Evolutionary conservation across 129 eudicot genomes (phyloP).

Genomic region (Lactuca saligna): DNA sequence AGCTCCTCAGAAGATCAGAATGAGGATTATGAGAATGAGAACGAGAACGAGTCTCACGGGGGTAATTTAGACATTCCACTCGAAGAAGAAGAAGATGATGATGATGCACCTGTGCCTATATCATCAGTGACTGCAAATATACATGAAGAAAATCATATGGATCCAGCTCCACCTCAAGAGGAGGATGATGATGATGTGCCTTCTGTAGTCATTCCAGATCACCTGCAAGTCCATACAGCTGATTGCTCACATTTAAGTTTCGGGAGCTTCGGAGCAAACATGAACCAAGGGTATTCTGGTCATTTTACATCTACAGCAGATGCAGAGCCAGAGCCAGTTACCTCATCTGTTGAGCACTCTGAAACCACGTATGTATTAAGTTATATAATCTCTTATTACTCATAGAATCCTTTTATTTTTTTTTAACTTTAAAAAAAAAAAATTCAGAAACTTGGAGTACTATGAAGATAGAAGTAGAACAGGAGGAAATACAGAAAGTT

Average conservation of each 20-base stretch:
- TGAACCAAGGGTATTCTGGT: conserved; percentile 50
- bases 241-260: conserved; percentile 89
- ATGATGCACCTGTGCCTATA: conserved; percentile 28
- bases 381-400: conserved; percentile 15
- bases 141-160: conserved; percentile 48
- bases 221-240: conserved; percentile 81
- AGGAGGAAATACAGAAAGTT: conserved; percentile 35
- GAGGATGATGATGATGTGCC: conserved; percentile 64
- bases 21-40: conserved; percentile 40
- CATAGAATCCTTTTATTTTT: background rate
- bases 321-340: conserved; percentile 34
- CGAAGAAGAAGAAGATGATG: conserved; percentile 25
- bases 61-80: conserved; percentile 38
- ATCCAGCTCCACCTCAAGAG: conserved; percentile 44
- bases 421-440: background rate
- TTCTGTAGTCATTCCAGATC: conserved; percentile 81
- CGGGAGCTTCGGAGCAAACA: conserved; percentile 78
- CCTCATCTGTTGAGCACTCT: conserved; percentile 55
- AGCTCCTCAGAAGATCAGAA: conserved; percentile 38
- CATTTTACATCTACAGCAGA: conserved; percentile 55
- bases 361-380: conserved; percentile 44
- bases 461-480: conserved; percentile 61
- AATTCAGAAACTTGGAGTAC: conserved; percentile 64
- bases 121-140: conserved; percentile 60
- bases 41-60: conserved; percentile 51